Base-by-base conservation (phyloP, 2,329 filamentous ascomycete genomes). In the Hypoxylon sp. region DNA sequence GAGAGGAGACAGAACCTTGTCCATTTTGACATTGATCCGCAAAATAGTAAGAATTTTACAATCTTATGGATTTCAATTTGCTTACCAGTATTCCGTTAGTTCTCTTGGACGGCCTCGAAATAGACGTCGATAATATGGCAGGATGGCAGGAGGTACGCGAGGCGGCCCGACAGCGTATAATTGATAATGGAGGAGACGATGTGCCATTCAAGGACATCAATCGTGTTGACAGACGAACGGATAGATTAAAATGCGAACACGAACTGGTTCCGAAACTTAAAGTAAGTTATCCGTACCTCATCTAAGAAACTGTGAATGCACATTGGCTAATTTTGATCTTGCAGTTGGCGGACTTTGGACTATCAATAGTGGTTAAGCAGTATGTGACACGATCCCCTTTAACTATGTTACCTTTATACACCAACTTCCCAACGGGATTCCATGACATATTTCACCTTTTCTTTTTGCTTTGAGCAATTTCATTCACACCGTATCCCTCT, bases 261-360 rank as follows among this genome's bases (percentile, higher is more conserved):
- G n/a, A 30, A 10, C 5, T 68, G 4, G 61, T 68, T 14, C 65
- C 65, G 13, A 48, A 19, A 21, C 61, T 68, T 9, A 65, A 65
- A 43, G 65, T 68, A 62, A 0, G 61, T 25, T 19, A 9, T 11
- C 7, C 23, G 23, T 23, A 23, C 23, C 2, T 9, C 17, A 23
- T 38, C 2, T 9, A 9, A n/a, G 3, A 11, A 17, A 28, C 6
- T 23, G 21, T 5, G 10, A 36, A 19, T 28, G 6, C 9, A 36
- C 9, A 2, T 23, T 6, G 21, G 30, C 41, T 69, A 71, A 23
- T 41, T 5, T 9, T 21, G 2, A 2, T 19, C 19, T 19, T n/a
- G 6, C 59, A 75, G 73, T 10, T 75, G 5, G 73, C 51, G 3
- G 73, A 75, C 60, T 75, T 74, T 21, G 73, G 73, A 9, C 0